A percentile compares a stretch with the other conserved stretches of the same genome.
Evolutionary conservation across 768 basidiomycete species (phyloP).

Genomic region (Rubroboletus satanas): DNA sequence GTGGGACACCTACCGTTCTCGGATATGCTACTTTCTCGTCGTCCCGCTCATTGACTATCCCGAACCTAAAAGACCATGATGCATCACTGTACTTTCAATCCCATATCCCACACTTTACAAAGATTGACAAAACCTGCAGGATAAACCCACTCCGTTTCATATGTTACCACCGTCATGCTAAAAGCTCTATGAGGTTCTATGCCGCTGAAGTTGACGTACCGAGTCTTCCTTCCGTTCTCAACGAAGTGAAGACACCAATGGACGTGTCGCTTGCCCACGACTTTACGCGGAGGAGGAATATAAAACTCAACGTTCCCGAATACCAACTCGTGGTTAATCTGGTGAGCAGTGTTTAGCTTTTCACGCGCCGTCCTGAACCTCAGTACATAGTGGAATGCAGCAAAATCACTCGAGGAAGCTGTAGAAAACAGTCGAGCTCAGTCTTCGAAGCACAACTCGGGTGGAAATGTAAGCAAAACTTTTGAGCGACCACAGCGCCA

Average conservation of each 20-base stretch:
- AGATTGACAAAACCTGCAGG: constrained; percentile 11
- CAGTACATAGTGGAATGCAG: constrained; percentile 41
- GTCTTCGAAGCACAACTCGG: neutral
- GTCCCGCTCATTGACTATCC: constrained; percentile 18
- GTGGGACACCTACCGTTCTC: constrained; percentile 28
- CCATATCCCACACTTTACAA: neutral
- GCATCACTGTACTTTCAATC: constrained; percentile 8
- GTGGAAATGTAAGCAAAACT: neutral
- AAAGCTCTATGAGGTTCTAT: constrained; percentile 61
- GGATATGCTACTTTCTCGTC: constrained; percentile 25
- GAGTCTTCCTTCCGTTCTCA: constrained; percentile 15
- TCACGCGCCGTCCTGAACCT: neutral
- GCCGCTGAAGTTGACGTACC: constrained; percentile 39
- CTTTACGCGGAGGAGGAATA: constrained; percentile 30
- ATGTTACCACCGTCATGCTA: constrained; percentile 52
- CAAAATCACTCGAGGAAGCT: constrained; percentile 34
- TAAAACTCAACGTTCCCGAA: constrained; percentile 8
- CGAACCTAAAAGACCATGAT: constrained; percentile 33
- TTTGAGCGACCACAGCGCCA: neutral
- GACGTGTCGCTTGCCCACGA: constrained; percentile 35
- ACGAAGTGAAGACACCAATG: constrained; percentile 21
- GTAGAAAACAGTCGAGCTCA: constrained; percentile 10
- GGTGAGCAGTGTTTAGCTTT: constrained; percentile 25
- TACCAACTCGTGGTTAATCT: constrained; percentile 39
- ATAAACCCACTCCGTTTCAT: constrained; percentile 33